Percentiles rank a stretch among this genome's conserved stretches.
Conservation (phyloP, 2,329 filamentous ascomycete species). For the Ceratocystis harringtonii region DNA sequence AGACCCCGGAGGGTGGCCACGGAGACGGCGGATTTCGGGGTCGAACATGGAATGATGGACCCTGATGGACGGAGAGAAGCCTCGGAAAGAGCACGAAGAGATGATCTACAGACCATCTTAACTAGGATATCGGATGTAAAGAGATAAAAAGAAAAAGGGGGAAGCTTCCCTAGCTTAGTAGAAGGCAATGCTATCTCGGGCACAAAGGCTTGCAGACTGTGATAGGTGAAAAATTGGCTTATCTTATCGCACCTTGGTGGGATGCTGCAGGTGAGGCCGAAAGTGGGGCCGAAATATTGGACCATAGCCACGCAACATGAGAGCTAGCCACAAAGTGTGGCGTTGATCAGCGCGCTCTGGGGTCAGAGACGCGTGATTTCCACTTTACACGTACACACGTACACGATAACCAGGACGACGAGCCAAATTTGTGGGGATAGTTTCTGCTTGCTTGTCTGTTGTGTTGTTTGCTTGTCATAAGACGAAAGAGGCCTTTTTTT, state of each 20-base stretch:
- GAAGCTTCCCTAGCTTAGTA: neutral
- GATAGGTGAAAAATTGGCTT: slow-evolving; percentile 13
- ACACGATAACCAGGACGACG: slow-evolving; percentile 4
- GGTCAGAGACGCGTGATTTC: neutral
- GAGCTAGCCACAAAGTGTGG: neutral
- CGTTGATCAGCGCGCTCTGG: neutral
- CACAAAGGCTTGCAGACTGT: neutral
- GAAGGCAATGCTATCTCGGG: neutral
- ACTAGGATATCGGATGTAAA: neutral
- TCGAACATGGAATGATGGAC: neutral
- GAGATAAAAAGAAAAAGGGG: neutral
- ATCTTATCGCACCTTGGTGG: slow-evolving; percentile 17
- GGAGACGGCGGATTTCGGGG: neutral
- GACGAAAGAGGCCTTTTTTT: neutral
- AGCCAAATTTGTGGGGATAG: neutral
- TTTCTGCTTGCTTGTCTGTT: neutral
- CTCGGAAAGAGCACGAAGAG: slow-evolving; percentile 14
- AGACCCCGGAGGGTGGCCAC: neutral
- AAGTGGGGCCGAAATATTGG: slow-evolving; percentile 6
- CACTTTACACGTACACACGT: slow-evolving; percentile 15
- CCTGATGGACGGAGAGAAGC: slow-evolving; percentile 8
- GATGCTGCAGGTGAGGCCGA: neutral
- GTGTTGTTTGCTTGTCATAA: neutral
- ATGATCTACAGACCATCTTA: slow-evolving; percentile 10
- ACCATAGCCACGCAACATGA: no score